Base-by-base conservation (phyloP, 1,284 basidiomycete genomes). In the Trametes polyzona region DNA sequence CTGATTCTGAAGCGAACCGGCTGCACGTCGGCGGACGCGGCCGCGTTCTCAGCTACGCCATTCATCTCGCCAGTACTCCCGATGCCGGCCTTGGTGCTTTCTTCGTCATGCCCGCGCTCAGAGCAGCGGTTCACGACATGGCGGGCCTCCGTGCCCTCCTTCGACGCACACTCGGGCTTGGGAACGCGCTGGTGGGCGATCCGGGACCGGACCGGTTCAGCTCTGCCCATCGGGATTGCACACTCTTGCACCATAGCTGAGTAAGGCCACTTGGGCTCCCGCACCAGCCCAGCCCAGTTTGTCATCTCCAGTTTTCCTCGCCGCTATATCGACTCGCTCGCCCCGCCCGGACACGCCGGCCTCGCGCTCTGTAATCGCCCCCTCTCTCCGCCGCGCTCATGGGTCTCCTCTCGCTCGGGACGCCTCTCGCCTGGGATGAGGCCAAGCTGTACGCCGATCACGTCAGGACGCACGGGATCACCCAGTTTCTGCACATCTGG, bases 391-490 rank as follows among this genome's bases (percentile, higher is more conserved):
- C 40, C 37, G 54, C 36, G 26, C 46, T n/a, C 52, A 98, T 99
- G 97, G 97, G 97, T 59, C 86, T 99, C 47, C 78, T 99, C 59
- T 93, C 89, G 60, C 88, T 98, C 55, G 97, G 97, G 59, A 99
- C 96, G 4, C 95, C 97, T 24, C 85, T 99, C 60, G 77, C 84
- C 48, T 99, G 97, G 97, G 84, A 90, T 54, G 90, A 98, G 67
- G 90, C 95, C 44, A 92, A 91, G 76, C 83, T 87, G 59, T 83
- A 93, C 68, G 92, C 94, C 12, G 87, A 95, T 69, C 94, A 98
- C 77, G 93, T 99, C 65, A 83, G 96, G 61, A 76, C 82, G 52
- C 96, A 99, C 73, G 97, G 97, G 36, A 95, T 99, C 69, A 88
- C 92, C 19, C 97, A 99, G 76, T 97, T 99, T 71, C 76, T 99